phyloP scores from a whole-genome alignment of 768 basidiomycete genomes.

The Kwoniella heveanensis region DNA sequence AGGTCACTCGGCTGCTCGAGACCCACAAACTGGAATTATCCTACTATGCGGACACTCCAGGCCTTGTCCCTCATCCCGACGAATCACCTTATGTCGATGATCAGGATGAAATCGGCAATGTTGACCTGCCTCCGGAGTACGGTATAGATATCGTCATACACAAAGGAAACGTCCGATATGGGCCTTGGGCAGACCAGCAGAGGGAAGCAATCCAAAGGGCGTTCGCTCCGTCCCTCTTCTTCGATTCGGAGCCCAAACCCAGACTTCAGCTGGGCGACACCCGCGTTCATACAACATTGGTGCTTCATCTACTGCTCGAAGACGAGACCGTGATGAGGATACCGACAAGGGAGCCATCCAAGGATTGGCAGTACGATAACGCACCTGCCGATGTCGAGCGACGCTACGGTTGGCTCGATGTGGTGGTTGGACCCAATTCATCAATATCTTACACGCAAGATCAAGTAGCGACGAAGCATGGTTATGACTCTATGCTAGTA shows the following conservation, averaged over 20 bases:
- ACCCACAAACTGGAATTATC: slow-evolving; percentile 73
- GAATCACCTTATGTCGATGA: slow-evolving; percentile 35
- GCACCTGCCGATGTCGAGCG: slow-evolving; percentile 47
- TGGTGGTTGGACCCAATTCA: slow-evolving; percentile 76
- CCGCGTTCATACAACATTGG: slow-evolving; percentile 78
- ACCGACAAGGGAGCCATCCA: slow-evolving; percentile 90
- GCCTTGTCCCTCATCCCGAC: slow-evolving; percentile 29
- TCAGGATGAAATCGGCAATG: slow-evolving; percentile 74
- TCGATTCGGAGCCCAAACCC: slow-evolving; percentile 64
- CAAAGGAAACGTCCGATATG: slow-evolving; percentile 76
- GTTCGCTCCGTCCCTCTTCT: slow-evolving; percentile 82
- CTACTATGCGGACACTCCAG: slow-evolving; percentile 80
- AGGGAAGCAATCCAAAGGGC: slow-evolving; percentile 73
- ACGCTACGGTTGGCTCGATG: slow-evolving; percentile 64
- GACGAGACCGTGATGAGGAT: slow-evolving; percentile 75
- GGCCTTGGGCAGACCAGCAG: slow-evolving; percentile 96
- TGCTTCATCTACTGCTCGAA: slow-evolving; percentile 76
- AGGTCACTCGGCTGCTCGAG: slow-evolving; percentile 79
- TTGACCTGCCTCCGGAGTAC: slow-evolving; percentile 88
- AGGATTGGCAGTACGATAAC: slow-evolving; percentile 96
- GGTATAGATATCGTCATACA: slow-evolving; percentile 81
- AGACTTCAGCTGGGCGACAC: slow-evolving; percentile 70
- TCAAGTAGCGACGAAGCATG: slow-evolving; percentile 70
- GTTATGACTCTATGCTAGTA: slow-evolving; percentile 78
- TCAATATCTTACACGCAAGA: slow-evolving; percentile 82